Evolutionary conservation across 2,329 filamentous ascomycete genomes (phyloP).

Genomic region (Lachnellula willkommii): DNA sequence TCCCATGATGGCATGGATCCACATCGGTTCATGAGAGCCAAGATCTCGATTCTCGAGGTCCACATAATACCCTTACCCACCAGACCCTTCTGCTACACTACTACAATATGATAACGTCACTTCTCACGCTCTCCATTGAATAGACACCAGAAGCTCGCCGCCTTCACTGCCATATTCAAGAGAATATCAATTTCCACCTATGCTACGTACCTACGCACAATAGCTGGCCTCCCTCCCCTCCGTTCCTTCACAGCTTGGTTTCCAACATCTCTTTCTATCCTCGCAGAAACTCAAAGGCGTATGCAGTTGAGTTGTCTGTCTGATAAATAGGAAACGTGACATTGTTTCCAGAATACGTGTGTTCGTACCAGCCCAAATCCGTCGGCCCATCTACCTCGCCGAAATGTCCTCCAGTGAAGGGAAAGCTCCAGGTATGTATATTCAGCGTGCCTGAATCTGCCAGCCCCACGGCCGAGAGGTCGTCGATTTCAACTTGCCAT

Average conservation of each 20-base stretch:
- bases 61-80: too few relatives aligned
- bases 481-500: slow-evolving; percentile 23
- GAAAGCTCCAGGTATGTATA: slow-evolving; percentile 29
- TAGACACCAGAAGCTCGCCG: too few relatives aligned
- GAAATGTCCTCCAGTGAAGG: slow-evolving; percentile 17
- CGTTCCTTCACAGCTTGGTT: not conserved
- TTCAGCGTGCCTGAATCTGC: slow-evolving; percentile 16
- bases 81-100: too few relatives aligned
- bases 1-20: too few relatives aligned
- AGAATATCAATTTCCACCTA: too few relatives aligned
- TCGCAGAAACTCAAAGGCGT: slow-evolving; percentile 36
- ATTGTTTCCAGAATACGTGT: slow-evolving; percentile 33
- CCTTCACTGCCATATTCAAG: too few relatives aligned
- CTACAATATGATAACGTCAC: too few relatives aligned
- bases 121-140: too few relatives aligned
- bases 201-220: too few relatives aligned
- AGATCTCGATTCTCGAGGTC: too few relatives aligned
- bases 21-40: too few relatives aligned
- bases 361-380: slow-evolving; percentile 29
- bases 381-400: slow-evolving; percentile 20
- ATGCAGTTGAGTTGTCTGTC: slow-evolving; percentile 34
- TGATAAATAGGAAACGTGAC: slow-evolving; percentile 37
- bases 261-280: not conserved
- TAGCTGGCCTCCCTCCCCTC: too few relatives aligned
- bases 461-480: slow-evolving; percentile 16